These are phyloP conservation scores for Cryomyces antarcticus DNA, from an alignment of 495 filamentous ascomycete species.

Conservation along the genomic window DNA sequence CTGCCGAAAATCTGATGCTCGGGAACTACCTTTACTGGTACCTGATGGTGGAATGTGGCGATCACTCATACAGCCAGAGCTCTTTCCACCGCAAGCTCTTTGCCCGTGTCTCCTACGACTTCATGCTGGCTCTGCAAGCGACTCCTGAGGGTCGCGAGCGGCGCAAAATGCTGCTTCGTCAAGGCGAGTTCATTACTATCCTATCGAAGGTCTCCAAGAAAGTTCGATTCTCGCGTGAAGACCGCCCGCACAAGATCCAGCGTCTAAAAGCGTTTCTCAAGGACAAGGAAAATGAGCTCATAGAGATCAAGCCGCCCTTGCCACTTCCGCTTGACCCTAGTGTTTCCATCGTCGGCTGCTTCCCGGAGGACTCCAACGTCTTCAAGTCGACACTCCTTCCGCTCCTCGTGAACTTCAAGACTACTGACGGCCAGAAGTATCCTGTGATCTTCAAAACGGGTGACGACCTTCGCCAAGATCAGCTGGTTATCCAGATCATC, in stretches of 20 bases:
- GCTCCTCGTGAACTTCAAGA: constrained; percentile 79
- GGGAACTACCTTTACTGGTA: constrained; percentile 98
- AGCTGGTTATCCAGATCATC: constrained; percentile 95
- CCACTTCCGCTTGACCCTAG: constrained; percentile 80
- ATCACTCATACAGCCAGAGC: constrained; percentile 48
- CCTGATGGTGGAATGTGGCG: constrained; percentile 89
- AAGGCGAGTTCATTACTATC: constrained; percentile 75
- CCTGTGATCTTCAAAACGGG: constrained; percentile 93
- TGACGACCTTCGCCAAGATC: constrained; percentile 91
- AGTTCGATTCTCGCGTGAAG: constrained; percentile 61
- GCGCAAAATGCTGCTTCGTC: constrained; percentile 55
- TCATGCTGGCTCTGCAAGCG: constrained; percentile 64
- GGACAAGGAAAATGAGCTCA: constrained; percentile 75
- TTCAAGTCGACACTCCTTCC: constrained; percentile 91
- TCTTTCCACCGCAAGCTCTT: constrained; percentile 64
- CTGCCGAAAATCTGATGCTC: constrained; percentile 66
- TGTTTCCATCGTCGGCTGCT: constrained; percentile 54
- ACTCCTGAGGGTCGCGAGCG: constrained; percentile 42
- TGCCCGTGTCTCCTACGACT: constrained; percentile 80
- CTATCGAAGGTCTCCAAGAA: constrained; percentile 81
- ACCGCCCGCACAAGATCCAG: constrained; percentile 58
- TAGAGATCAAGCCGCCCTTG: constrained; percentile 64
- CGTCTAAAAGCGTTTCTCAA: constrained; percentile 60
- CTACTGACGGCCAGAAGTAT: constrained; percentile 52
- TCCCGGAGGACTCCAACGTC: constrained; percentile 69